Percentiles rank a stretch among this genome's conserved stretches.
Evolutionary conservation across 805 yeast species (phyloP).

Genomic region (Cyberlindnera sargentensis): DNA sequence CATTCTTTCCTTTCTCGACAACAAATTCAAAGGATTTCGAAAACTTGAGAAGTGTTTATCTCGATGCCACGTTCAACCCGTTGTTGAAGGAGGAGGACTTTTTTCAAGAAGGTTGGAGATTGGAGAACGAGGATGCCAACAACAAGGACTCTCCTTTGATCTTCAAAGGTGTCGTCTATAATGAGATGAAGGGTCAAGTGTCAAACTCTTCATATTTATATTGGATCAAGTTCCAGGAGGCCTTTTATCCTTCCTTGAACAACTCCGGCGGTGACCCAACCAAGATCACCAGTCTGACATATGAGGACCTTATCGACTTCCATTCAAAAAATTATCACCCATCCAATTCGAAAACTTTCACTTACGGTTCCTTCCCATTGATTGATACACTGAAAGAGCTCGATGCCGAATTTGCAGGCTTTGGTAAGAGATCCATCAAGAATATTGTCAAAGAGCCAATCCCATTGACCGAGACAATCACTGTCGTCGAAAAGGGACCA

Average conservation of each 20-base stretch:
- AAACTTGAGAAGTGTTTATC: slow-evolving; percentile 80
- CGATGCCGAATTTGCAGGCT: slow-evolving; percentile 40
- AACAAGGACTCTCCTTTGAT: slow-evolving; percentile 55
- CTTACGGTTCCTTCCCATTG: slow-evolving; percentile 78
- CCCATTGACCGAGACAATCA: slow-evolving; percentile 27
- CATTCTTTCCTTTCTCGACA: slow-evolving; percentile 94
- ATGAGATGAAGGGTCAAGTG: slow-evolving; percentile 97
- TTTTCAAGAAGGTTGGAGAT: slow-evolving; percentile 95
- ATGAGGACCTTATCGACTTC: slow-evolving; percentile 72
- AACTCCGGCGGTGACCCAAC: slow-evolving; percentile 95
- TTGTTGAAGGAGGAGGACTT: slow-evolving; percentile 73
- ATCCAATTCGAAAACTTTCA: slow-evolving; percentile 76
- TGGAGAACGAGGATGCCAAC: slow-evolving; percentile 60
- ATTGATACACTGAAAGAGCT: slow-evolving; percentile 51
- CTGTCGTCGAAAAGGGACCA: slow-evolving; percentile 57
- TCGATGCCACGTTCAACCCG: slow-evolving; percentile 84
- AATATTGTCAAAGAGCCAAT: slow-evolving; percentile 20
- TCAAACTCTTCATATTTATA: slow-evolving; percentile 81
- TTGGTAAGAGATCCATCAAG: slow-evolving; percentile 45
- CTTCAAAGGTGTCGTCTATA: slow-evolving; percentile 94
- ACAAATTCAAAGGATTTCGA: slow-evolving; percentile 77
- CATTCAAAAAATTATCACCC: slow-evolving; percentile 81
- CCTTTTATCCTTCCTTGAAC: slow-evolving; percentile 76
- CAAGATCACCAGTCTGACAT: slow-evolving; percentile 63
- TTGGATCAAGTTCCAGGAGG: slow-evolving; percentile 77